Base-by-base conservation (phyloP, 1,284 basidiomycete species). In the Boletus sp. region DNA sequence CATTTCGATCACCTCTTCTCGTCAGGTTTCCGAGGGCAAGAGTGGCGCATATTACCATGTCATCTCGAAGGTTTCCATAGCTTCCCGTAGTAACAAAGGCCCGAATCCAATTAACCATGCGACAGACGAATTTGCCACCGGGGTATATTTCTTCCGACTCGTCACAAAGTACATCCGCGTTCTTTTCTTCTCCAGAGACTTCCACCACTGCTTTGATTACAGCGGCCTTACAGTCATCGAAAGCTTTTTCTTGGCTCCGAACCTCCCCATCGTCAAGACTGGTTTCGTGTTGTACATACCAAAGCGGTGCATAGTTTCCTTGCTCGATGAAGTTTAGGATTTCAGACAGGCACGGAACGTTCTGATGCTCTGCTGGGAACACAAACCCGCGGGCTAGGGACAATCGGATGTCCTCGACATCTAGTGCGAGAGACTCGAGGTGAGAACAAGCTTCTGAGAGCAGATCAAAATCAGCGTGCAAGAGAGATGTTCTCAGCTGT, bases 121-220 rank as follows among this genome's bases (percentile, higher is more conserved):
- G 77, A 49, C 72, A 72, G 36, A 94, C 80, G 56, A 94, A 84
- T 63, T 73, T 74, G 4, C 86, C 88, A 22, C 84, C 84, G 4
- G 82, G 79, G 33, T 72, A 68, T 12, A 65, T 69, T 19, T 68
- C 65, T 36, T 80, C 77, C n/a, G 73, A 77, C 36, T 80, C 74
- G 52, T 83, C 80, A 79, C 82, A 90, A 12, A 94, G 70, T 7
- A 82, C 76, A 46, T 87, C 81, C 54, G 81, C 78, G 57, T 89
- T 92, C 56, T 77, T 81, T 56, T 91, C 84, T 60, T 93, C 88
- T 23, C 88, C 90, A 4, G 88, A 81, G 19, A 90, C 77, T 55
- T 90, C 89, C 12, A 97, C 91, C 14, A 96, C 76, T 1, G 84
- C 81, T 57, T 91, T 90, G 57, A 94, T 83, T 3, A 91, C 71